Conservation (phyloP, 345 rosid species). For the Raphanus sativus region DNA sequence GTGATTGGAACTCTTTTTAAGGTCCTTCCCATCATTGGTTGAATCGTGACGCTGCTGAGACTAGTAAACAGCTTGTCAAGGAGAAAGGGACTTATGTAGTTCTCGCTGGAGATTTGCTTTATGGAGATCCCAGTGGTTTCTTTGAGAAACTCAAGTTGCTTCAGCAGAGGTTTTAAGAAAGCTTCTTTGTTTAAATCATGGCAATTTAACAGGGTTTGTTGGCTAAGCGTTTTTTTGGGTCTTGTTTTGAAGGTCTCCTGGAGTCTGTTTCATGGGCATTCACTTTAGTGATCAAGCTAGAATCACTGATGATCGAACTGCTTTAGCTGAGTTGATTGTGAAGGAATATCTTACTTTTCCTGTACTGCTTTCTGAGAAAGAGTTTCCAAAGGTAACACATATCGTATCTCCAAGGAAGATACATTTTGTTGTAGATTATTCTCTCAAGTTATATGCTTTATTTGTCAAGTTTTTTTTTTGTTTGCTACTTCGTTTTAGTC, state of each 20-base stretch:
- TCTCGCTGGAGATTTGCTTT: slow-evolving; percentile 55
- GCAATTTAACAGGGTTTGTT: not conserved
- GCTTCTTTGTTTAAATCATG: slow-evolving; percentile 2
- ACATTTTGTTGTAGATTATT: not conserved
- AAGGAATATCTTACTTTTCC: slow-evolving; percentile 79
- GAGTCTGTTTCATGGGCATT: slow-evolving; percentile 57
- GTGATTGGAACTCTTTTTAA: slow-evolving; percentile 18
- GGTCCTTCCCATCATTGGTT: slow-evolving; percentile 80
- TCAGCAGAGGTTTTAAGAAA: slow-evolving; percentile 63
- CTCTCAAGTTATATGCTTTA: not conserved
- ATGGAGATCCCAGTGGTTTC: slow-evolving; percentile 34
- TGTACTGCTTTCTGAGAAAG: slow-evolving; percentile 54
- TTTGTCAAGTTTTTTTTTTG: not conserved
- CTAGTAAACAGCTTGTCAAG: slow-evolving; percentile 39
- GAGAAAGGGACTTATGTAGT: slow-evolving; percentile 52
- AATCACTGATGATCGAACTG: slow-evolving; percentile 45
- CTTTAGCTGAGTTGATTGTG: slow-evolving; percentile 53
- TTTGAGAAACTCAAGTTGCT: slow-evolving; percentile 68
- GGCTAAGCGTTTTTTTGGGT: slow-evolving; percentile 7
- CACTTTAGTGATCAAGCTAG: slow-evolving; percentile 49
- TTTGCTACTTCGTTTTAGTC: slow-evolving; percentile 45
- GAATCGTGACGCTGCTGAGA: slow-evolving; percentile 49
- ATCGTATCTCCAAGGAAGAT: not conserved
- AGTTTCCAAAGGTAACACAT: slow-evolving; percentile 53
- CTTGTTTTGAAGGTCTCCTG: slow-evolving; percentile 59